A percentile compares a stretch with the other conserved stretches of the same genome.
Evolutionary conservation across 2,329 filamentous ascomycete species (phyloP).

Genomic region (Chrysoporthe austroafricana): DNA sequence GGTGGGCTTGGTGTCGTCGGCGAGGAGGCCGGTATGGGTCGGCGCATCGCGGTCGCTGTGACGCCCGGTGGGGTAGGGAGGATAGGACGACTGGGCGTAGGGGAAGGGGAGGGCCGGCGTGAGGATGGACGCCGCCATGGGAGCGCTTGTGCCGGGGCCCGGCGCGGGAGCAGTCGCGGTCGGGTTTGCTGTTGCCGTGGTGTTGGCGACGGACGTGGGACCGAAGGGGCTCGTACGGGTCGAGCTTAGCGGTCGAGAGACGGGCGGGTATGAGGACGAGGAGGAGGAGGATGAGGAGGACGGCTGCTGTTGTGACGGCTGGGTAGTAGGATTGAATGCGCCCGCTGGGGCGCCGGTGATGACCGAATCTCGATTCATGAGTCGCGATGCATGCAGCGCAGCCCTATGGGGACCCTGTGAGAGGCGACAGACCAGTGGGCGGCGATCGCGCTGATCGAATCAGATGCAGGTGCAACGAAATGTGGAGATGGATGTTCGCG

Average conservation of each 20-base stretch:
- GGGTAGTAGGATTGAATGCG: conserved; percentile 28
- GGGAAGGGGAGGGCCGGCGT: conserved; percentile 39
- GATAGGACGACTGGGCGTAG: conserved; percentile 40
- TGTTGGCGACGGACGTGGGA: conserved; percentile 32
- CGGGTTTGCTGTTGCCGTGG: conserved; percentile 37
- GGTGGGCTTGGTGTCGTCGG: conserved; percentile 34
- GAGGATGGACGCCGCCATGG: conserved; percentile 52
- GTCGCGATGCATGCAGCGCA: conserved; percentile 39
- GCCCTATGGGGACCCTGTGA: conserved; percentile 29
- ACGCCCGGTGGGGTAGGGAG: conserved; percentile 42
- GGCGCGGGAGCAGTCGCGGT: conserved; percentile 37
- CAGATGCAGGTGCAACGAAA: conserved; percentile 32
- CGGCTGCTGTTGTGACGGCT: conserved; percentile 26
- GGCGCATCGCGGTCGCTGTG: conserved; percentile 48
- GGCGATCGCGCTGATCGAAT: conserved; percentile 40
- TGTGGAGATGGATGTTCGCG: conserved; percentile 31
- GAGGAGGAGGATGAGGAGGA: conserved; percentile 36
- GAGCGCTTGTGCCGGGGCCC: conserved; percentile 34
- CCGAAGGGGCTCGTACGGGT: conserved; percentile 41
- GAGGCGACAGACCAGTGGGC: conserved; percentile 30
- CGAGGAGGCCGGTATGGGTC: conserved; percentile 42
- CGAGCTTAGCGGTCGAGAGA: conserved; percentile 40
- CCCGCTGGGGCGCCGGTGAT: conserved; percentile 33
- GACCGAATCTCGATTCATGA: conserved; percentile 39
- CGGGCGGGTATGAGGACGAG: conserved; percentile 39